These are phyloP conservation scores for Parafenestella ontariensis DNA, from an alignment of 2,329 filamentous ascomycete genomes.

Conservation along the genomic window DNA sequence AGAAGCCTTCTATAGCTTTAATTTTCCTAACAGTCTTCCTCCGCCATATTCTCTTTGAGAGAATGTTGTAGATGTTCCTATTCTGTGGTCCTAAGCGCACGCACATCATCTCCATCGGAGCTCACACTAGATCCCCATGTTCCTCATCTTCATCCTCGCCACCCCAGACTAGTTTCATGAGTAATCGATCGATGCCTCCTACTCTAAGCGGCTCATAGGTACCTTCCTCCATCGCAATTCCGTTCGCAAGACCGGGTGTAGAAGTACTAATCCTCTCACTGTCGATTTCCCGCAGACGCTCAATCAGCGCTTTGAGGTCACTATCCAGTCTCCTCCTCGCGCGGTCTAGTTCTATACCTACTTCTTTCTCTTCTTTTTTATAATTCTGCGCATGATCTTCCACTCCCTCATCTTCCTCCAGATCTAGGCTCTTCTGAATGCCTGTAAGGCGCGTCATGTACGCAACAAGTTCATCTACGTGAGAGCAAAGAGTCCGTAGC, in stretches of 20 bases:
- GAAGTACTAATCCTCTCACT: slow-evolving; percentile 51
- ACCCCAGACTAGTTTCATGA: slow-evolving; percentile 88
- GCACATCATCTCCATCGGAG: background rate
- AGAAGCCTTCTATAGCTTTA: too few relatives aligned
- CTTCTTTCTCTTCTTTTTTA: slow-evolving; percentile 73
- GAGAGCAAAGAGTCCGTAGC: slow-evolving; percentile 71
- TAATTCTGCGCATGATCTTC: slow-evolving; percentile 63
- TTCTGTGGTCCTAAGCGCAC: too few relatives aligned
- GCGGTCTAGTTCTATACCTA: slow-evolving; percentile 68
- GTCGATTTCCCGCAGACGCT: slow-evolving; percentile 67
- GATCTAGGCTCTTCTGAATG: slow-evolving; percentile 79
- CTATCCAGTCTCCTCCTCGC: slow-evolving; percentile 70
- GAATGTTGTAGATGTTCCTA: too few relatives aligned
- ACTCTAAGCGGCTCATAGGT: slow-evolving; percentile 75
- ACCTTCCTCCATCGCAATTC: slow-evolving; percentile 46
- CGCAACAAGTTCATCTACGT: slow-evolving; percentile 82
- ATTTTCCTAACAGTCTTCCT: too few relatives aligned
- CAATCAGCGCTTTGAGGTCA: slow-evolving; percentile 68
- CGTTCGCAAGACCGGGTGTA: slow-evolving; percentile 16
- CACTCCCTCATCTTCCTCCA: slow-evolving; percentile 82
- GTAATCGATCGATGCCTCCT: slow-evolving; percentile 79
- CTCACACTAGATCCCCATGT: slow-evolving; percentile 24
- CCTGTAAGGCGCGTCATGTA: slow-evolving; percentile 76
- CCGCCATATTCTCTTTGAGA: too few relatives aligned
- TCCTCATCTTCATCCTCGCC: slow-evolving; percentile 38